Evolutionary conservation across 768 basidiomycete genomes (phyloP).

Genomic region (Leccinum rimulosum): DNA sequence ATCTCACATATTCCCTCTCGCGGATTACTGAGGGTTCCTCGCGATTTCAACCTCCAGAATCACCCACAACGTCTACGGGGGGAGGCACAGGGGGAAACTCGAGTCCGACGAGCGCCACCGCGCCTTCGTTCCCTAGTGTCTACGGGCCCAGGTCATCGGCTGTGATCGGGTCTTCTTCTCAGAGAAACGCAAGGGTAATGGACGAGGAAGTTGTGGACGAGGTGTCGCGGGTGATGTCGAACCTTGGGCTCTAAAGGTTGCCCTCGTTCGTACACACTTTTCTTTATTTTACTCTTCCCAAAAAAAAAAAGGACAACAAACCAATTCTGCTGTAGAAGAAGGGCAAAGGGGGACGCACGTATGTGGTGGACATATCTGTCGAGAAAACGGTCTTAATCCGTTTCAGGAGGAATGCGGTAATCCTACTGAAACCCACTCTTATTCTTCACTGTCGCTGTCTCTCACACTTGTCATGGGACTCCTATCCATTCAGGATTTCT

Average conservation of each 20-base stretch:
- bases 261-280: constrained; percentile 13
- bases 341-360: constrained; percentile 1
- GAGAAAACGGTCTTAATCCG: constrained; percentile 19
- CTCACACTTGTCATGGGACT: constrained; percentile 28
- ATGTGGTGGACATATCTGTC: constrained; percentile 20
- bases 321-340: constrained; percentile 9
- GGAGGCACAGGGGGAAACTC: constrained; percentile 74
- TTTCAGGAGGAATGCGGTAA: constrained; percentile 20
- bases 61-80: constrained; percentile 72
- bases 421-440: constrained; percentile 19
- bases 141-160: constrained; percentile 63
- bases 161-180: constrained; percentile 44
- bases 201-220: constrained; percentile 66
- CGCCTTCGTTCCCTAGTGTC: constrained; percentile 82
- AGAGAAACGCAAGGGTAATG: constrained; percentile 36
- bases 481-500: constrained; percentile 30
- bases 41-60: constrained; percentile 67
- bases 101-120: constrained; percentile 74
- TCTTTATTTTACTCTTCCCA: constrained; percentile 9
- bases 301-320: constrained; percentile 4
- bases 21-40: constrained; percentile 70
- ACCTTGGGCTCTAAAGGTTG: constrained; percentile 54
- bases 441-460: constrained; percentile 14
- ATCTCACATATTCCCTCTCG: constrained; percentile 81
- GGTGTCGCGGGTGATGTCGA: constrained; percentile 75